A percentile compares a stretch with the other conserved stretches of the same genome.
Conservation (phyloP, 352 stramenopile genomes). For the Thalassiosira ordinaria region DNA sequence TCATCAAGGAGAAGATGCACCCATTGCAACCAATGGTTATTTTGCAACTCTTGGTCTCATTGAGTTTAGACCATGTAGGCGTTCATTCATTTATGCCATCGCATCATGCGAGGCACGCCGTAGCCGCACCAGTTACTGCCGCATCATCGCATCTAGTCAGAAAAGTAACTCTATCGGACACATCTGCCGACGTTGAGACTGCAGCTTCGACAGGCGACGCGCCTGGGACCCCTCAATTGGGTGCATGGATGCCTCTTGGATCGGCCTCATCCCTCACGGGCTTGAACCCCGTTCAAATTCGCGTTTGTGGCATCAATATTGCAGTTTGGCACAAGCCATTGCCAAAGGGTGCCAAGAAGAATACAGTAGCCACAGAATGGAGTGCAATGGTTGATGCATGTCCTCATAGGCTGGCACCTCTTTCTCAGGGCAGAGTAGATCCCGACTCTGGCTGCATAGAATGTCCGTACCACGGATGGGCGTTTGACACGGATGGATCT, state of each 20-base stretch:
- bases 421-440: constrained; percentile 81
- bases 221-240: constrained; percentile 3
- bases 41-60: background rate
- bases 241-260: constrained; percentile 51
- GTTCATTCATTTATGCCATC: constrained; percentile 7
- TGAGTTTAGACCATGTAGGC: background rate
- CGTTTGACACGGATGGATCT: constrained; percentile 69
- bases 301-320: constrained; percentile 39
- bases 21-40: no score
- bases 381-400: constrained; percentile 66
- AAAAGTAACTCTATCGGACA: constrained; percentile 1
- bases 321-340: constrained; percentile 52
- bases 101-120: background rate
- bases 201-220: background rate
- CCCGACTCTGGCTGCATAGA: constrained; percentile 61
- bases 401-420: constrained; percentile 80
- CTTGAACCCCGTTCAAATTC: constrained; percentile 21
- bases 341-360: constrained; percentile 17
- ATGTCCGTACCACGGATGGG: constrained; percentile 85
- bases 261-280: constrained; percentile 23
- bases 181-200: background rate
- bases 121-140: background rate
- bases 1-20: no score
- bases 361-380: constrained; percentile 40
- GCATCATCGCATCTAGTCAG: constrained; percentile 2